Evolutionary conservation across 352 stramenopile species (phyloP).

Genomic region (Blastocystis sp.): DNA sequence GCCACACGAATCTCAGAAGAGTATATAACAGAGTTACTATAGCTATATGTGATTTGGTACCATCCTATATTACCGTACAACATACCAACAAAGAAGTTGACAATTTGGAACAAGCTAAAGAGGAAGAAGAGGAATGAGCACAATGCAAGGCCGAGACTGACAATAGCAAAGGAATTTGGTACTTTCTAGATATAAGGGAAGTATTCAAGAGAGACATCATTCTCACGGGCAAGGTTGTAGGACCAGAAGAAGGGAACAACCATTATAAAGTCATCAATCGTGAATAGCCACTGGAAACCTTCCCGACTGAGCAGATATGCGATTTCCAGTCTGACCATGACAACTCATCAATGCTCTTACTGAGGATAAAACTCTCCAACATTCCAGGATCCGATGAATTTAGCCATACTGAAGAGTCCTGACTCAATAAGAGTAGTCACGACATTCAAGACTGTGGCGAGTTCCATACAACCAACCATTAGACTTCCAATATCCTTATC

Average conservation of each 20-base stretch:
- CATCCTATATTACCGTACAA: background rate
- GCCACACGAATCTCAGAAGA: conserved; percentile 30
- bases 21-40: background rate
- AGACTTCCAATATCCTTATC: conserved; percentile 44
- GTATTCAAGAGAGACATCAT: background rate
- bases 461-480: conserved; percentile 6
- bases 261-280: conserved; percentile 31
- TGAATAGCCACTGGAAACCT: conserved; percentile 37
- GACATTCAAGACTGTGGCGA: conserved; percentile 25
- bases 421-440: conserved; percentile 39
- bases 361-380: conserved; percentile 9
- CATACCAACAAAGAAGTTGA: conserved; percentile 3
- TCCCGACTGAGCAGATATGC: background rate
- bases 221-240: conserved; percentile 5
- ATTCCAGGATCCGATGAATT: conserved; percentile 26
- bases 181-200: background rate
- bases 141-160: background rate
- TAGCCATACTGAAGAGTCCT: conserved; percentile 14
- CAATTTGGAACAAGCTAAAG: conserved; percentile 16
- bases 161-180: background rate
- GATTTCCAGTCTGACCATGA: background rate
- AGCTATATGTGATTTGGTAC: background rate
- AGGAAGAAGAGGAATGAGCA: conserved; percentile 49
- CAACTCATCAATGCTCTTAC: background rate
- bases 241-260: conserved; percentile 46